Evolutionary conservation across 306 rosid species (phyloP).

Genomic region (Vigna reflexopilosa): DNA sequence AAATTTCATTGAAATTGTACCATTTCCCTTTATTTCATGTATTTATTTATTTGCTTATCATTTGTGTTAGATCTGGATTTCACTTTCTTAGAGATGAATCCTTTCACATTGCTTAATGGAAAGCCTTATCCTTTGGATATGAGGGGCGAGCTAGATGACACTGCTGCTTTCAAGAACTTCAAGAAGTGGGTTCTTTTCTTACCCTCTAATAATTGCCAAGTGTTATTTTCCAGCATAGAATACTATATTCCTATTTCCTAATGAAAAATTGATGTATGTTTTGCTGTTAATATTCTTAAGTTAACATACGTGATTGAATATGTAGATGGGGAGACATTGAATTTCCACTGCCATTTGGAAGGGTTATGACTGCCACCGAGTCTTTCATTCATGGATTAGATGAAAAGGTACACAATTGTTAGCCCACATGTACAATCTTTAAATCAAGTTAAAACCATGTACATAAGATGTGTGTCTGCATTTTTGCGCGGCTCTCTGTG

Average conservation of each 20-base stretch:
- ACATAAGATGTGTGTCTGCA: not conserved
- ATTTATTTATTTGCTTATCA: conserved; percentile 37
- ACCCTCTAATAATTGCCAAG: conserved; percentile 30
- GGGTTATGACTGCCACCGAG: conserved; percentile 89
- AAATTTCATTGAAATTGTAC: conserved; percentile 7
- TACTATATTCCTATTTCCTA: conserved; percentile 16
- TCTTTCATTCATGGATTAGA: conserved; percentile 87
- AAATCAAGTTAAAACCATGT: conserved; percentile 16
- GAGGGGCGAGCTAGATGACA: conserved; percentile 99
- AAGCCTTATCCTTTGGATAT: conserved; percentile 99
- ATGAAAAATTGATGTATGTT: conserved; percentile 15
- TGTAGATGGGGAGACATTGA: conserved; percentile 88
- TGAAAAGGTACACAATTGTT: conserved; percentile 71
- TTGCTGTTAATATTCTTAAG: conserved; percentile 11
- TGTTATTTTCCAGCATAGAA: conserved; percentile 13
- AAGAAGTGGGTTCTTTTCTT: conserved; percentile 67
- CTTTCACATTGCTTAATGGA: conserved; percentile 84
- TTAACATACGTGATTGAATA: conserved; percentile 33
- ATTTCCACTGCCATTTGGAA: conserved; percentile 95
- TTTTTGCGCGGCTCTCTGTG: not conserved
- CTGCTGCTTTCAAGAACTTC: conserved; percentile 97
- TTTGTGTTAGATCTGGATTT: conserved; percentile 83
- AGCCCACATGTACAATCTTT: conserved; percentile 36
- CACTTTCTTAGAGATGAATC: conserved; percentile 98
- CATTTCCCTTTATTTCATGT: not conserved